Evolutionary conservation across 2,329 filamentous ascomycete genomes (phyloP).

Genomic region (Trichophyton benhamiae): DNA sequence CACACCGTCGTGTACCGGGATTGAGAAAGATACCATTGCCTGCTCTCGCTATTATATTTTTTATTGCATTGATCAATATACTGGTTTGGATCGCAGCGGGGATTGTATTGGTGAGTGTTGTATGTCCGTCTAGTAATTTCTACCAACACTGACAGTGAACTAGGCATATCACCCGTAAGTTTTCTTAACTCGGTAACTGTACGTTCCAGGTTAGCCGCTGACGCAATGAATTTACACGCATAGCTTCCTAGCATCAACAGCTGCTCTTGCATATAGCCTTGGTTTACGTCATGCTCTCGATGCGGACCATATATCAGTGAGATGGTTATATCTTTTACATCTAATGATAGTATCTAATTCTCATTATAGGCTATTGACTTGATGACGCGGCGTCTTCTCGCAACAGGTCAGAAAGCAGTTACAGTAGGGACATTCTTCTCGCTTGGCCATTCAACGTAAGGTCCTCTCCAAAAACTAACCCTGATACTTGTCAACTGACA

Average conservation of each 20-base stretch:
- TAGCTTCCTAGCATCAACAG: slow-evolving; percentile 59
- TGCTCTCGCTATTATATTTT: slow-evolving; percentile 45
- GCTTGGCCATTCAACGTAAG: slow-evolving; percentile 71
- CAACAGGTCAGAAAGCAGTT: slow-evolving; percentile 70
- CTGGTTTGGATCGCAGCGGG: slow-evolving; percentile 47
- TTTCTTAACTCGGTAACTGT: neutral
- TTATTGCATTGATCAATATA: slow-evolving; percentile 43
- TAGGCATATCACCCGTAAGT: slow-evolving; percentile 6
- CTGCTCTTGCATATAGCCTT: slow-evolving; percentile 74
- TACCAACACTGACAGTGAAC: neutral
- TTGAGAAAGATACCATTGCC: slow-evolving; percentile 45
- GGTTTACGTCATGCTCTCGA: slow-evolving; percentile 91
- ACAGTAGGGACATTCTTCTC: slow-evolving; percentile 93
- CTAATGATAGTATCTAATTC: neutral
- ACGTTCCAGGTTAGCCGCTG: neutral
- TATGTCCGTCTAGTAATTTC: neutral
- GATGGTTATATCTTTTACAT: slow-evolving; percentile 3
- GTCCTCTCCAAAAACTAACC: neutral
- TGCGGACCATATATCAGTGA: slow-evolving; percentile 71
- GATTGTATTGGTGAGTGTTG: slow-evolving; percentile 41
- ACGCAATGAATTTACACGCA: neutral
- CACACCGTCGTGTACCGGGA: slow-evolving; percentile 43
- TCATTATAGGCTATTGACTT: slow-evolving; percentile 64
- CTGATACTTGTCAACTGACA: neutral
- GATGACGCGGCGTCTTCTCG: slow-evolving; percentile 81